Evolutionary conservation across 495 filamentous ascomycete species (phyloP).

Genomic region (Lepidopterella palustris): DNA sequence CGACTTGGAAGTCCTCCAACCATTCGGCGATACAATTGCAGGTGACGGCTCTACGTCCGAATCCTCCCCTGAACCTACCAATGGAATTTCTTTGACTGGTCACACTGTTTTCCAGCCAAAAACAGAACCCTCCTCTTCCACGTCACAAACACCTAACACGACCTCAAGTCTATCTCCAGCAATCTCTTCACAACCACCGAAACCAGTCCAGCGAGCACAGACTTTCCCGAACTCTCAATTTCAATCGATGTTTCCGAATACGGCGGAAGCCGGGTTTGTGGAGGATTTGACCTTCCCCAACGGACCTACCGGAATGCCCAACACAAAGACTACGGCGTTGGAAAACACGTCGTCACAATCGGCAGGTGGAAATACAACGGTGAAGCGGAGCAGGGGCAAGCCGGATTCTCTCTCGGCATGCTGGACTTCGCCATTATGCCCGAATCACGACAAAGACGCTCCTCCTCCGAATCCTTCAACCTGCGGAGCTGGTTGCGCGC

Average conservation of each 20-base stretch:
- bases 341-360: not conserved
- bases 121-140: not conserved
- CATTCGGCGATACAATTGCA: conserved; percentile 19
- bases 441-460: conserved; percentile 27
- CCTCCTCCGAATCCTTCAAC: conserved; percentile 25
- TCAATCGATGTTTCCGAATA: conserved; percentile 26
- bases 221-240: conserved; percentile 21
- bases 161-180: conserved; percentile 15
- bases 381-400: conserved; percentile 19
- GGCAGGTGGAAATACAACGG: conserved; percentile 7
- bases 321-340: not conserved
- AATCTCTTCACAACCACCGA: not conserved
- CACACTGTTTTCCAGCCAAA: not conserved
- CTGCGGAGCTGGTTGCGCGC: conserved; percentile 27
- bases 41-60: conserved; percentile 25
- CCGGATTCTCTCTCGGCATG: conserved; percentile 26
- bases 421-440: conserved; percentile 32
- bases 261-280: conserved; percentile 19
- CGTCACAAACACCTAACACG: conserved; percentile 12
- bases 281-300: conserved; percentile 27
- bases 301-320: conserved; percentile 9
- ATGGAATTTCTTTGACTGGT: not conserved
- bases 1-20: conserved; percentile 25
- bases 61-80: conserved; percentile 24
- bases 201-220: conserved; percentile 8